phyloP scores from a whole-genome alignment of 768 basidiomycete genomes.

The Filobasidium floriforme region DNA sequence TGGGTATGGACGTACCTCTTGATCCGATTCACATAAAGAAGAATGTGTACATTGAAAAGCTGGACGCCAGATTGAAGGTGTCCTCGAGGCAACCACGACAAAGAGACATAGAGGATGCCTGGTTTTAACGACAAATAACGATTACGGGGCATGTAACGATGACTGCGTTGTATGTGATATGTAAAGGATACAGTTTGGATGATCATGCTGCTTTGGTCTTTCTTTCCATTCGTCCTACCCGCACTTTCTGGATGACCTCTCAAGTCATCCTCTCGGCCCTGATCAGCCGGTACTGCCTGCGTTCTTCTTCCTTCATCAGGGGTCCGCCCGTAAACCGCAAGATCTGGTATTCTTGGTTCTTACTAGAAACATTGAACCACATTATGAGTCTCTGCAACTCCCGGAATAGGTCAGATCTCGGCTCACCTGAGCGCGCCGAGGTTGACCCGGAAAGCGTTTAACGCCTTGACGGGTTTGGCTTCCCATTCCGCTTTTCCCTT shows the following conservation, averaged over 20 bases:
- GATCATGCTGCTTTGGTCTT: too few relatives aligned
- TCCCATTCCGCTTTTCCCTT: constrained; percentile 19
- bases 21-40: constrained; percentile 38
- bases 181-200: too few relatives aligned
- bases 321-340: constrained; percentile 68
- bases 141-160: too few relatives aligned
- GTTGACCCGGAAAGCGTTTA: constrained; percentile 51
- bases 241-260: neutral
- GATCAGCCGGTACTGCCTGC: constrained; percentile 51
- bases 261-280: constrained; percentile 47
- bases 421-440: constrained; percentile 49
- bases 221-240: neutral
- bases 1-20: constrained; percentile 49
- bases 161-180: too few relatives aligned
- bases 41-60: neutral
- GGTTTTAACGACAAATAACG: too few relatives aligned
- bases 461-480: constrained; percentile 21
- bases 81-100: neutral
- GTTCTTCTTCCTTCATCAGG: constrained; percentile 57
- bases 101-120: neutral
- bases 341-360: constrained; percentile 64
- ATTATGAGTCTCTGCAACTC: neutral
- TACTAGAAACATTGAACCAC: constrained; percentile 42
- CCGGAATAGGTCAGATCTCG: neutral
- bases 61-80: neutral